Percentiles rank a stretch among this genome's conserved stretches.
Conservation (phyloP, 495 filamentous ascomycete genomes). For the Penicillium pulvis region DNA sequence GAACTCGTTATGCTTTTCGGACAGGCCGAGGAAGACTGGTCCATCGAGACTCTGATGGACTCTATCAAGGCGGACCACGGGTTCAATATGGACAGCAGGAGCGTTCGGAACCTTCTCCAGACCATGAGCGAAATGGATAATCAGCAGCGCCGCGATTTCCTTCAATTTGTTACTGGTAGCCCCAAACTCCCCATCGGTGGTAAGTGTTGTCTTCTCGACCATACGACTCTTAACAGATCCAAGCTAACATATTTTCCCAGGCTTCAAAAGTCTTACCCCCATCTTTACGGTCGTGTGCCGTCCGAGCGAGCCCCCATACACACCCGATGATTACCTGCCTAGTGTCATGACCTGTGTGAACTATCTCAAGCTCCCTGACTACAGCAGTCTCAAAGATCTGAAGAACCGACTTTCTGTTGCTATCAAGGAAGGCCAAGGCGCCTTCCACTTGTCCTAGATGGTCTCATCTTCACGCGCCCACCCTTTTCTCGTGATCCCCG, state of each 20-base stretch:
- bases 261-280: constrained; percentile 94
- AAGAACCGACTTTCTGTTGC: constrained; percentile 76
- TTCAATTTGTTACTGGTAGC: constrained; percentile 98
- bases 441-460: constrained; percentile 88
- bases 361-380: constrained; percentile 98
- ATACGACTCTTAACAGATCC: neutral
- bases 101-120: constrained; percentile 90
- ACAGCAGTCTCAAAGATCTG: constrained; percentile 77
- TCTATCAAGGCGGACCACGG: constrained; percentile 99
- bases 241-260: constrained; percentile 43
- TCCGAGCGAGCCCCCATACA: constrained; percentile 91
- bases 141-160: constrained; percentile 84
- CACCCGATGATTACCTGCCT: constrained; percentile 94
- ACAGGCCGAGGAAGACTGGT: constrained; percentile 94
- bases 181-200: constrained; percentile 98
- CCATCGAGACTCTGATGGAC: constrained; percentile 94
- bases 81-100: constrained; percentile 98
- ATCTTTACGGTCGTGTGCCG: constrained; percentile 99
- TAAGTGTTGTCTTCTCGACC: constrained; percentile 46
- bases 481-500: neutral
- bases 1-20: constrained; percentile 98
- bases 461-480: constrained; percentile 1
- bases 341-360: constrained; percentile 99
- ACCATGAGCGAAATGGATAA: constrained; percentile 86
- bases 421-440: constrained; percentile 96